Percentiles rank a stretch among this genome's conserved stretches.
phyloP scores from a whole-genome alignment of 2,329 filamentous ascomycete genomes.

The Penicillium sumatraense region DNA sequence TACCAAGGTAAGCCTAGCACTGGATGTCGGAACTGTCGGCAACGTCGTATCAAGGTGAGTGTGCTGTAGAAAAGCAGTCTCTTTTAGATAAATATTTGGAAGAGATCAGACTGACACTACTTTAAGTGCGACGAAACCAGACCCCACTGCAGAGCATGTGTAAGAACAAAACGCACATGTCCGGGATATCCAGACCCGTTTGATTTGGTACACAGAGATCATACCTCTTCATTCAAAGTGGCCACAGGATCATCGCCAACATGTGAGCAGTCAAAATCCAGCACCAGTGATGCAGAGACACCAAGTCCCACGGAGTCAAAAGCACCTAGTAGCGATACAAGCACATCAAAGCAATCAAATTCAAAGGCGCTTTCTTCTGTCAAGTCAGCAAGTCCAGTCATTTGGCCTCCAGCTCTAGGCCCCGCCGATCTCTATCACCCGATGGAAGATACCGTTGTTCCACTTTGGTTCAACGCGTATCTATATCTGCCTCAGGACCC shows the following conservation, averaged over 20 bases:
- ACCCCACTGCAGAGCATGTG: constrained; percentile 34
- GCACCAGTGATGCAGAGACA: background rate
- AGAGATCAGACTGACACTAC: constrained; percentile 3
- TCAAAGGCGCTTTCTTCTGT: background rate
- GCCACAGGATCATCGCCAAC: background rate
- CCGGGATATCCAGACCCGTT: constrained; percentile 36
- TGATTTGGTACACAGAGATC: constrained; percentile 33
- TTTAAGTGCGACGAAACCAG: constrained; percentile 36
- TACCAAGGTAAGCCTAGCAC: constrained; percentile 34
- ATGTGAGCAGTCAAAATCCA: background rate
- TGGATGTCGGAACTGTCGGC: constrained; percentile 34
- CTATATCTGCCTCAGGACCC: constrained; percentile 32
- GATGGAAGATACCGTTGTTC: constrained; percentile 31
- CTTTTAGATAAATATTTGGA: background rate
- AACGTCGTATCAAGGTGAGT: constrained; percentile 35
- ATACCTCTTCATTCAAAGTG: constrained; percentile 23
- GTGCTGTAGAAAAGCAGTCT: background rate
- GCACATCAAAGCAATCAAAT: background rate
- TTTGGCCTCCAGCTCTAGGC: constrained; percentile 6
- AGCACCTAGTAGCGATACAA: background rate
- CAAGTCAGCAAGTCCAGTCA: background rate
- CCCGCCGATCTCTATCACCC: constrained; percentile 24
- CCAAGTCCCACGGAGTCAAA: background rate
- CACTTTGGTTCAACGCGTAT: constrained; percentile 36
- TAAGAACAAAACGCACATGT: constrained; percentile 31